Base-by-base conservation (phyloP, 2,329 filamentous ascomycete genomes). In the Orbilia javanica region DNA sequence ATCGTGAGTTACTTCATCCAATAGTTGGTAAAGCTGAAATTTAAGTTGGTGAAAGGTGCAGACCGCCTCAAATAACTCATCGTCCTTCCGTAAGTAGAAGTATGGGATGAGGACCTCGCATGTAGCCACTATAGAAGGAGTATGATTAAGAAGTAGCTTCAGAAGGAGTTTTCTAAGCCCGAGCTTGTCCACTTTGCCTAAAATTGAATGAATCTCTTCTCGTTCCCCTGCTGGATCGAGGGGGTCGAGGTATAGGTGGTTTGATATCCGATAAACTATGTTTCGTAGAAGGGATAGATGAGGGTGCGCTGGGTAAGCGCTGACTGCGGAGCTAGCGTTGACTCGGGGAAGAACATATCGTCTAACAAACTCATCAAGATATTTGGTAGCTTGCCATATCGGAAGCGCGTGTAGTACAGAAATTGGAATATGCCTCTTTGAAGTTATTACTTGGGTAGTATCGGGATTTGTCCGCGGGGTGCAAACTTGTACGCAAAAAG, bases 241-340 rank as follows among this genome's bases (percentile, higher is more conserved):
- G n/a, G 44, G 25, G 4, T 20, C 8, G n/a, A 29, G 3, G n/a
- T n/a, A n/a, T n/a, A n/a, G n/a, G 18, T 53, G 15, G 50, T 71
- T 71, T 3, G 68, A 71, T 52, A 64, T 46, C 8, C 31, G 18
- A 25, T 71, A 71, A 22, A 71, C 25, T 46, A 71, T 39, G 13
- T 10, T 6, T 42, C 29, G 20, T 5, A 64, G 10, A 4, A 71
- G 22, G 5, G 68, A 13, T 13, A 53, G 50, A 53, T 63, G 52
- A 4, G 57, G 44, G 52, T 64, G 29, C 22, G 11, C 18, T 5
- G 5, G 6, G 6, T 22, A 36, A 10, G 34, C 13, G 18, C 7
- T 44, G 31, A 15, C 3, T 7, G 39, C 3, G 15, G 18, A 29
- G 2, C n/a, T n/a, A n/a, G 22, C 15, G 7, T 27, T 13, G 31